Evolutionary conservation across 805 yeast genomes (phyloP).

Genomic region (Tetrapisispora nanseiensis): DNA sequence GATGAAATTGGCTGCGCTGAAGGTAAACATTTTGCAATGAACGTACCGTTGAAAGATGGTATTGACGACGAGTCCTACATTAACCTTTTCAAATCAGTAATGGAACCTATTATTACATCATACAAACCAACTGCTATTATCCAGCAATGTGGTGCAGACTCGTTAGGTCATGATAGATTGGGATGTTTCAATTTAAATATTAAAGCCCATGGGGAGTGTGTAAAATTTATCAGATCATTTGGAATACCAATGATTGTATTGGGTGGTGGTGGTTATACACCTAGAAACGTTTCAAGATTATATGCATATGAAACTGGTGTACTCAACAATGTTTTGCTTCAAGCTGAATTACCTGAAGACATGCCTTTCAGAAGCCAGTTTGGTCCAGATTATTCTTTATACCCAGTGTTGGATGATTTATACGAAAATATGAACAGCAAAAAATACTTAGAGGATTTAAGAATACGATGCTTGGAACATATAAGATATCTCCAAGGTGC

Average conservation of each 20-base stretch:
- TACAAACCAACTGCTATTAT: constrained; percentile 94
- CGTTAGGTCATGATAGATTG: constrained; percentile 86
- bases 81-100: constrained; percentile 49
- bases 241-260: constrained; percentile 85
- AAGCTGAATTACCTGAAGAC: constrained; percentile 61
- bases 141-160: constrained; percentile 98
- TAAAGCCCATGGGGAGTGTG: constrained; percentile 94
- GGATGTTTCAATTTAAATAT: constrained; percentile 94
- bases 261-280: constrained; percentile 98
- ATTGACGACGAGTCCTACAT: constrained; percentile 71
- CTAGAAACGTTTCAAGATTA: constrained; percentile 89
- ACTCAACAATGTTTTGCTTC: constrained; percentile 67
- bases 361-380: constrained; percentile 75
- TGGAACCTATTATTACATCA: constrained; percentile 78
- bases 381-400: constrained; percentile 85
- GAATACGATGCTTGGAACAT: constrained; percentile 68
- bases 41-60: constrained; percentile 85
- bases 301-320: constrained; percentile 94
- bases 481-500: constrained; percentile 78
- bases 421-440: constrained; percentile 80
- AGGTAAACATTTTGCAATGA: constrained; percentile 75
- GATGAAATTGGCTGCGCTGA: constrained; percentile 77
- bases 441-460: constrained; percentile 71
- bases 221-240: constrained; percentile 74
- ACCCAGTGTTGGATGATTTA: constrained; percentile 70